A percentile compares a stretch with the other conserved stretches of the same genome.
Conservation (phyloP, 805 yeast species). For the Candida koratica region DNA sequence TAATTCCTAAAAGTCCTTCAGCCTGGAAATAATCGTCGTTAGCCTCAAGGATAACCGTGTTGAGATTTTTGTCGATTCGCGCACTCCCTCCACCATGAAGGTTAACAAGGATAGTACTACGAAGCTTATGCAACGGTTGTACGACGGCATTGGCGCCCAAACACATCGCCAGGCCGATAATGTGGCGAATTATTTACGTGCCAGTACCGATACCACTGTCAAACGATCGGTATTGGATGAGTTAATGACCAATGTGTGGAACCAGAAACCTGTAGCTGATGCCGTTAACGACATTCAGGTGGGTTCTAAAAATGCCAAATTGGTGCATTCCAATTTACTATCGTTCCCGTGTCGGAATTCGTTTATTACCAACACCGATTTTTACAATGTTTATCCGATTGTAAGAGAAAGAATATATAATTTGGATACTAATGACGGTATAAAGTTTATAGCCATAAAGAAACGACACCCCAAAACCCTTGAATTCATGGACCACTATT, state of each 20-base stretch:
- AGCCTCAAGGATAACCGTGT: too few relatives aligned
- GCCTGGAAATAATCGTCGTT: background rate
- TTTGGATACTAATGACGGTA: constrained; percentile 17
- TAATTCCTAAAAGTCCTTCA: background rate
- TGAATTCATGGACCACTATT: constrained; percentile 46
- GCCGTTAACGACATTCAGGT: constrained; percentile 27
- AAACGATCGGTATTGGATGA: constrained; percentile 10
- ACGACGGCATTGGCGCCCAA: constrained; percentile 3
- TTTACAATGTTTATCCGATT: constrained; percentile 35
- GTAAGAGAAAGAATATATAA: constrained; percentile 27
- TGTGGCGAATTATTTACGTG: background rate
- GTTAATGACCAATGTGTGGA: constrained; percentile 29
- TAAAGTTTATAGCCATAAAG: constrained; percentile 41
- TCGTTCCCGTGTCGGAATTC: constrained; percentile 37
- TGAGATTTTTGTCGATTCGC: constrained; percentile 6
- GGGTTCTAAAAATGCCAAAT: constrained; percentile 10
- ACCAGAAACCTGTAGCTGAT: constrained; percentile 22
- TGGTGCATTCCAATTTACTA: constrained; percentile 29
- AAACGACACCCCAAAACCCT: constrained; percentile 47
- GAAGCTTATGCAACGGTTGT: constrained; percentile 1
- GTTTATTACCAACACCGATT: constrained; percentile 36
- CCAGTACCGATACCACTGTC: background rate
- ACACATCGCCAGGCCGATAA: background rate
- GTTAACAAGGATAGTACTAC: constrained; percentile 4
- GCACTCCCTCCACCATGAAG: constrained; percentile 2